Conservation (phyloP, 2,329 filamentous ascomycete species). For the Neocatenulostroma microsporum region DNA sequence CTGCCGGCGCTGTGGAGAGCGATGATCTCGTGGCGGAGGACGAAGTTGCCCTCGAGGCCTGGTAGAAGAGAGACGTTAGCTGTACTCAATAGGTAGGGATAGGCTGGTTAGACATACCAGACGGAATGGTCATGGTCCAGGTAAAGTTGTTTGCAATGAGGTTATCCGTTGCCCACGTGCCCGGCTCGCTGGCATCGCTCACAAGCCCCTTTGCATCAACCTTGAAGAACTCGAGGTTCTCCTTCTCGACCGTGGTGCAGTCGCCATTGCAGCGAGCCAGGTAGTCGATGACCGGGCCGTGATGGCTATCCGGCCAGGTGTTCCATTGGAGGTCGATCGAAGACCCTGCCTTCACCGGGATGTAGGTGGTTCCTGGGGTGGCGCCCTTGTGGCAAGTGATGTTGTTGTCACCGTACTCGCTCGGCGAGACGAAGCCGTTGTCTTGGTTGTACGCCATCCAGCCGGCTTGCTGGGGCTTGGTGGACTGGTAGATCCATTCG, state of each 20-base stretch:
- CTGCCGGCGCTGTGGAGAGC: conserved; percentile 49
- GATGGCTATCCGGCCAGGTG: conserved; percentile 57
- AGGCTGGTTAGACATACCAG: conserved; percentile 4
- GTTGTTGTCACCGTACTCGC: conserved; percentile 17
- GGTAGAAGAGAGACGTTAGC: conserved; percentile 36
- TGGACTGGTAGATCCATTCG: conserved; percentile 32
- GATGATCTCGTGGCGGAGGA: conserved; percentile 53
- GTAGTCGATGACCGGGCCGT: conserved; percentile 58
- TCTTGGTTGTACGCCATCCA: conserved; percentile 47
- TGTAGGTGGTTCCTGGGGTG: conserved; percentile 44
- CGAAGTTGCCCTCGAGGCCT: conserved; percentile 56
- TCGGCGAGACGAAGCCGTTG: conserved; percentile 25
- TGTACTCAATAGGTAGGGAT: no score
- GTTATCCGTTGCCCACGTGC: conserved; percentile 50
- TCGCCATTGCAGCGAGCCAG: conserved; percentile 52
- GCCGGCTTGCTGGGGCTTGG: conserved; percentile 38
- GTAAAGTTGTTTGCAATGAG: conserved; percentile 42
- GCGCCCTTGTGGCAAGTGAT: conserved; percentile 46
- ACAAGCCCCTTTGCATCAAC: conserved; percentile 51
- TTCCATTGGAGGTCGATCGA: conserved; percentile 55
- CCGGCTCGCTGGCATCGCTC: conserved; percentile 32
- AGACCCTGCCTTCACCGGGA: conserved; percentile 54
- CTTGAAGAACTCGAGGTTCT: conserved; percentile 54
- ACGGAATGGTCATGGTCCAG: conserved; percentile 46
- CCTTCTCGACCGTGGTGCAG: conserved; percentile 49